Evolutionary conservation across 139 green algal species (phyloP).

Genomic region (Auxenochlorella pyrenoidosa): DNA sequence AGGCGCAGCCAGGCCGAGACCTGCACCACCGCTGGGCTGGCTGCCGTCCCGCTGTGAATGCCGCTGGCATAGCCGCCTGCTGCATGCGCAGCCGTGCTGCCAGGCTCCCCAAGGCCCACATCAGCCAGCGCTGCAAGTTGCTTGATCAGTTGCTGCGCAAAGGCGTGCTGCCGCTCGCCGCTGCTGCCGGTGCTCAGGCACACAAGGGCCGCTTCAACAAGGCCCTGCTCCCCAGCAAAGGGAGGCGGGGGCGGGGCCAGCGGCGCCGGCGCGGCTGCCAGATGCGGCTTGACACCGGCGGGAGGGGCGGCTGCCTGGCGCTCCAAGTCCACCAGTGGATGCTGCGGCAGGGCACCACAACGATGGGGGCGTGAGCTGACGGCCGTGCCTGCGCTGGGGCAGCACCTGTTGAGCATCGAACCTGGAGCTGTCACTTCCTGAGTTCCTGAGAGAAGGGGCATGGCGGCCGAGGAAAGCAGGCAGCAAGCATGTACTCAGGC

Average conservation of each 20-base stretch:
- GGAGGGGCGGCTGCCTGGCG: background rate
- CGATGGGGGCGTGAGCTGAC: background rate
- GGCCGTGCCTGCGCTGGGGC: too few species aligned
- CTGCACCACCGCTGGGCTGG: conserved; percentile 36
- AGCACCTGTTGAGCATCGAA: too few species aligned
- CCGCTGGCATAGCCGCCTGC: background rate
- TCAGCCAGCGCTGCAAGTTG: conserved; percentile 45
- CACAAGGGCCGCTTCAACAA: conserved; percentile 44
- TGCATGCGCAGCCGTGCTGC: background rate
- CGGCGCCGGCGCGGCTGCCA: background rate
- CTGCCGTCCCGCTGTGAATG: background rate
- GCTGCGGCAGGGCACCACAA: background rate
- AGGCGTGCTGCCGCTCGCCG: conserved; percentile 47
- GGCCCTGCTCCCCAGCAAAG: conserved; percentile 42
- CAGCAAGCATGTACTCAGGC: too few species aligned
- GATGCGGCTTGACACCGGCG: background rate
- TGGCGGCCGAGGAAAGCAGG: too few species aligned
- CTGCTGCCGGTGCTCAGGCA: conserved; percentile 48
- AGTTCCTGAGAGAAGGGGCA: too few species aligned
- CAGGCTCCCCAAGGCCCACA: background rate
- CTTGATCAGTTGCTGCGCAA: conserved; percentile 50
- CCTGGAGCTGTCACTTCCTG: too few species aligned
- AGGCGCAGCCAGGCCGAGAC: conserved; percentile 55
- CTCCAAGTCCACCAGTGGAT: background rate
- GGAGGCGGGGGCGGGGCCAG: background rate